These are phyloP conservation scores for Bruguiera hainesii DNA, from an alignment of 441 rosid genomes.

Conservation along the genomic window DNA sequence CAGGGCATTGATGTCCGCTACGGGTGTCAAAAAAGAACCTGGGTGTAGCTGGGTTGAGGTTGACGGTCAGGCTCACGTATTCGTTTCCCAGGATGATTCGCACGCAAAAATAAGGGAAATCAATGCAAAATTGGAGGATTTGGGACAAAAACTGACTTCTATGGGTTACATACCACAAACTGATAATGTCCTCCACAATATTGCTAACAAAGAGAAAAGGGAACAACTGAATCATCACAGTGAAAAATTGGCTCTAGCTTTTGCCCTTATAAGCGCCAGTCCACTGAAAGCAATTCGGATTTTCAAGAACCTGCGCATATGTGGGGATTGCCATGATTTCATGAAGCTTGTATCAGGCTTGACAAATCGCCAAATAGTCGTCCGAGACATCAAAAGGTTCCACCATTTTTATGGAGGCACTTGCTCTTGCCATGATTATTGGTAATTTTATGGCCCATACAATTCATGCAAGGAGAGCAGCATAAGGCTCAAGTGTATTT, in stretches of 20 bases:
- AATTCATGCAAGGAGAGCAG: neutral
- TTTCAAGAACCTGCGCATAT: constrained; percentile 32
- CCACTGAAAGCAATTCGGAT: constrained; percentile 27
- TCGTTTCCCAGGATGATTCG: constrained; percentile 52
- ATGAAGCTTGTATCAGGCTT: constrained; percentile 32
- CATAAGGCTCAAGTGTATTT: neutral
- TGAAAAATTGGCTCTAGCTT: constrained; percentile 40
- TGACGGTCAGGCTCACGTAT: constrained; percentile 44
- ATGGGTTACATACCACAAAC: constrained; percentile 28
- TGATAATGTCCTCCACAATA: constrained; percentile 27
- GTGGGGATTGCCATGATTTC: constrained; percentile 38
- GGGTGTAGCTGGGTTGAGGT: constrained; percentile 68
- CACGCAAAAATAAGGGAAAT: constrained; percentile 38
- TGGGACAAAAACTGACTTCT: constrained; percentile 22
- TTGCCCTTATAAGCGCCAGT: constrained; percentile 24
- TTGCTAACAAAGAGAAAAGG: constrained; percentile 25
- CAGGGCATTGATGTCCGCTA: constrained; percentile 53
- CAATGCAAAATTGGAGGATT: constrained; percentile 24
- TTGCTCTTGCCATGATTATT: constrained; percentile 28
- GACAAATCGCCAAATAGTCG: constrained; percentile 25
- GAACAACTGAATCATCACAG: constrained; percentile 32
- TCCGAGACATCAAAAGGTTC: constrained; percentile 31
- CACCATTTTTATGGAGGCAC: constrained; percentile 31
- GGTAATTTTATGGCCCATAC: constrained; percentile 10
- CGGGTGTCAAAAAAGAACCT: constrained; percentile 53